Evolutionary conservation across 2,329 filamentous ascomycete genomes (phyloP), one percentile per base, ranked within the genome.

Genomic region (Stagonosporopsis vannaccii): DNA sequence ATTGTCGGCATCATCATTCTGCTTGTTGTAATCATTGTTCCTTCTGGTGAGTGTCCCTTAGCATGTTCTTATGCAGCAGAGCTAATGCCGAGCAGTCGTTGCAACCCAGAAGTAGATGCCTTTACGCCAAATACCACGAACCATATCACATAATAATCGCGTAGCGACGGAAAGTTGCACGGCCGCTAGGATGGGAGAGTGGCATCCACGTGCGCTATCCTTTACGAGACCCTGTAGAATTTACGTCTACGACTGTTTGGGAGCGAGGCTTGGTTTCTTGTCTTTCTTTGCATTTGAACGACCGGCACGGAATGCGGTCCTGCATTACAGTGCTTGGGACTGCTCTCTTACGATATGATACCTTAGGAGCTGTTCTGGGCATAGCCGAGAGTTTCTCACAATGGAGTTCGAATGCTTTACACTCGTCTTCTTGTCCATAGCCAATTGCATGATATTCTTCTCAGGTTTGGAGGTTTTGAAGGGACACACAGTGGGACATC

Each of bases 11-110:
- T 99, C 79, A 90, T 98, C 77, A 85, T 98, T 68, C 84, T 99
- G 69, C 85, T 99, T 67, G 82, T 96, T 68, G 86, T 99, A 78
- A 98, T 99, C 77, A 95, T 99, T 74, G 88, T 98, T 68, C 95
- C 95, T 65, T 84, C 90, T 68, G 92, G 94, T 97, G 87, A 75
- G 87, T 30, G 15, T n/a, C 12, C 13, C n/a, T 19, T 9, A 26
- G 20, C 11, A 20, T 9, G 2, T 20, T 7, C 12, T 15, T 12
- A 6, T 26, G 7, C 3, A 17, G 11, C 12, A 6, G 25, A 15
- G 25, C 65, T 69, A 59, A 70, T 56, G 32, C 13, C 2, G 7
- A 20, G 8, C 47, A 73, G 72, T 73, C 58, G 62, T 72, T 63
- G 66, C 64, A 41, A 68, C 63, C 42, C 45, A 60, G 49, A 56